These are phyloP conservation scores for Austroboletus novae-zelandiae DNA, from an alignment of 1,284 basidiomycete species.

Conservation along the genomic window DNA sequence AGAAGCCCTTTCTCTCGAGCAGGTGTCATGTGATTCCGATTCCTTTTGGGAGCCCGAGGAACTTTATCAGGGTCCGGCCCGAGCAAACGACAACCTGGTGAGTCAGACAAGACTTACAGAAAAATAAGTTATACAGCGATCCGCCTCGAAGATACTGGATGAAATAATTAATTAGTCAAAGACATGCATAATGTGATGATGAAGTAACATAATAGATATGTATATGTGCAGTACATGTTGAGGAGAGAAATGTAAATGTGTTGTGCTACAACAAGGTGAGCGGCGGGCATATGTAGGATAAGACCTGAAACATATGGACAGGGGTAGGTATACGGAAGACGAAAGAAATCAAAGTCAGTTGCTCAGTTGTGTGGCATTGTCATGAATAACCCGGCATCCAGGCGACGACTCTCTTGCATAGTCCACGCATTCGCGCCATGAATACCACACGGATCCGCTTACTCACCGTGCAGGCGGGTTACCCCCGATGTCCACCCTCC, in stretches of 20 bases:
- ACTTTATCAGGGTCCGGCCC: no score
- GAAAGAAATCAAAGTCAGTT: neutral
- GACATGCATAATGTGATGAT: no score
- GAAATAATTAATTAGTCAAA: no score
- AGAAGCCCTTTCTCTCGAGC: no score
- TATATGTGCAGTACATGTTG: slow-evolving; percentile 7
- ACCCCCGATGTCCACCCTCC: slow-evolving; percentile 11
- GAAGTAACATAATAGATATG: no score
- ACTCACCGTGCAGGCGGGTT: slow-evolving; percentile 13
- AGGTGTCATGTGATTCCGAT: no score
- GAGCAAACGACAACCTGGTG: no score
- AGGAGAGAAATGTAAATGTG: neutral
- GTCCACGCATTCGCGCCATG: neutral
- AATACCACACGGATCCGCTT: neutral
- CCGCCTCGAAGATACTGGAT: no score
- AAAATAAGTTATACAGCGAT: no score
- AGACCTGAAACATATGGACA: neutral
- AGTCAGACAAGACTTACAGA: no score
- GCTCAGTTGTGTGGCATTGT: neutral
- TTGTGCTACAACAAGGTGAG: slow-evolving; percentile 15
- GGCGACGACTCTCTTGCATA: neutral
- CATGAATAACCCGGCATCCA: neutral
- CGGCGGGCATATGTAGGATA: neutral
- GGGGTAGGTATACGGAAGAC: neutral
- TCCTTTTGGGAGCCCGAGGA: no score